These are phyloP conservation scores for Talaromyces marneffei DNA, from an alignment of 2,329 filamentous ascomycete genomes.

Conservation along the genomic window DNA sequence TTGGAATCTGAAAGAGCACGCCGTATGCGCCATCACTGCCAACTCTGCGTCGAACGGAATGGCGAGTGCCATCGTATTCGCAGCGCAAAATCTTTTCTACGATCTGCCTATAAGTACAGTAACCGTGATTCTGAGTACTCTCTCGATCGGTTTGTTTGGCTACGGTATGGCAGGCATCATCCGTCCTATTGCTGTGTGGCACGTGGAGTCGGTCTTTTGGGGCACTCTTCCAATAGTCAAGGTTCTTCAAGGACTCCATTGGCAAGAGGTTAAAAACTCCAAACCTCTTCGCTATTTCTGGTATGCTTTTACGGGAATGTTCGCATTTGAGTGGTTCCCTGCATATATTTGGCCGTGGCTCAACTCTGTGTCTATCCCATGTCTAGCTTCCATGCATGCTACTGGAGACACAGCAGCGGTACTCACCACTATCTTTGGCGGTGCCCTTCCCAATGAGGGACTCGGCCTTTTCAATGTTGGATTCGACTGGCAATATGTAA, in stretches of 20 bases:
- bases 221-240: constrained; percentile 49
- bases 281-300: constrained; percentile 51
- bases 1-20: constrained; percentile 54
- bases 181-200: constrained; percentile 52
- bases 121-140: constrained; percentile 46
- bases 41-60: constrained; percentile 49
- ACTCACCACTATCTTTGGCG: constrained; percentile 49
- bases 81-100: constrained; percentile 50
- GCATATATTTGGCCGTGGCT: constrained; percentile 54
- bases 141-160: constrained; percentile 53
- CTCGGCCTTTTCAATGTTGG: constrained; percentile 46
- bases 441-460: constrained; percentile 49
- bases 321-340: constrained; percentile 49
- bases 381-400: constrained; percentile 49
- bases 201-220: constrained; percentile 55
- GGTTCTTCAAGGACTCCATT: constrained; percentile 51
- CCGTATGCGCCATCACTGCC: constrained; percentile 50
- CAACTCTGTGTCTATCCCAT: constrained; percentile 51
- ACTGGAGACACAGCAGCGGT: constrained; percentile 41
- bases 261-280: constrained; percentile 46
- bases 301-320: constrained; percentile 47
- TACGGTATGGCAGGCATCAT: constrained; percentile 51
- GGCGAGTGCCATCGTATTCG: constrained; percentile 39
- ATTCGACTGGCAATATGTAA: constrained; percentile 49
- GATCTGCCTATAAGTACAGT: constrained; percentile 41